Evolutionary conservation across 768 basidiomycete species (phyloP), one percentile per base, ranked within the genome.

Genomic region (Agrocybe pediades): DNA sequence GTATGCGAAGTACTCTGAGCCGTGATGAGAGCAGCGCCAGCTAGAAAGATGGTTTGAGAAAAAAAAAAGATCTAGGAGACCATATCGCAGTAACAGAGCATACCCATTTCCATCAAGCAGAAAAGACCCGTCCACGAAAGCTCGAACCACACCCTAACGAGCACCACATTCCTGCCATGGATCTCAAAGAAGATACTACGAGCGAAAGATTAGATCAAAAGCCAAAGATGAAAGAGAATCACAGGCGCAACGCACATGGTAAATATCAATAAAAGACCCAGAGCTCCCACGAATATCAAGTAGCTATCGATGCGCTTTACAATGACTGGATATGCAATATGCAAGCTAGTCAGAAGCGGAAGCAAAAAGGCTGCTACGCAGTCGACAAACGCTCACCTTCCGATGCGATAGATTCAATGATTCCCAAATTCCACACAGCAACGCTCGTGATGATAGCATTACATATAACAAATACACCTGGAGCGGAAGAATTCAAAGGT

Each of bases 141-240:
- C 64, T 91, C 89, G 57, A 90, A 86, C 85, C 86, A 88, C 15
- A 90, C 82, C n/a, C 76, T 78, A 20, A 79, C 78, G 19, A 83
- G 76, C 41, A 86, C 64, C 6, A 80, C 68, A 65, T 79, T 70
- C 55, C 70, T 74, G 17, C 76, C 75, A 20, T 80, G 61, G 29
- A 89, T 66, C 66, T 90, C 87, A 33, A 82, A 65, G 56, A 86
- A 85, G 77, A 84, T 41, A 80, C 76, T 63, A 81, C 83, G 50
- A n/a, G 25, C 9, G 13, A 44, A 33, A 45, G 21, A 44, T 33
- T 17, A 20, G 3, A 46, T 45, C 26, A 39, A 45, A 29, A 43
- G 36, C 3, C 23, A 17, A 49, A 46, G 29, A 23, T 36, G n/a
- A 33, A 20, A 21, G 29, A 43, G 26, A 25, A 45, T 3, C 26